Base-by-base conservation (phyloP, 1,284 basidiomycete species). In the Sanguinoderma infundibulare region DNA sequence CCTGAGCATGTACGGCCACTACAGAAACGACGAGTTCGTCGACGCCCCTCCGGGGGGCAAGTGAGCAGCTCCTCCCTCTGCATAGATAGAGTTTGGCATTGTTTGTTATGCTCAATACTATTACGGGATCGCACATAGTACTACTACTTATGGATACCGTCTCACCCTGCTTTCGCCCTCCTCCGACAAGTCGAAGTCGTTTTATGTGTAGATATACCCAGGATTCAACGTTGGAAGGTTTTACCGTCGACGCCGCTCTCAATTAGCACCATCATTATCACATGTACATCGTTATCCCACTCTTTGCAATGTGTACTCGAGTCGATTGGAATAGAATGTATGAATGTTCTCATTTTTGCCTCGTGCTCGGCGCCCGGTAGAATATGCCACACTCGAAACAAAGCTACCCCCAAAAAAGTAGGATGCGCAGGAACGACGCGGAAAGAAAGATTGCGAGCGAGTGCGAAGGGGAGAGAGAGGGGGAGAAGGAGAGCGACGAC, bases 1-100 rank as follows among this genome's bases (percentile, higher is more conserved):
- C 15, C 75, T 95, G 20, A 92, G 90, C 69, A 84, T 88, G 44
- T 78, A 87, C 61, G 92, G 92, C 1, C 79, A 81, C 63, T 94
- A 88, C 68, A 83, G 82, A 15, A 79, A 79, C 0, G n/a, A n/a
- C n/a, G 81, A 87, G 20, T 87, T 90, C n/a, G n/a, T n/a, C 59
- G 60, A 64, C 46, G 7, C 50, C 3, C 60, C 67, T 7, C 47
- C 61, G 0, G 57, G 57, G 57, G 38, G 17, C 24, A 54, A 54
- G 39, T 42, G 17, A 35, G 7, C 30, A 32, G 3, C 10, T 46
- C n/a, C n/a, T n/a, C n/a, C n/a, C n/a, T n/a, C n/a, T 5, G 10
- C 6, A 46, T 46, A 26, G 14, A 26, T 12, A 28, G 24, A 20
- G 20, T 20, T 51, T 14, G 30, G 3, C 28, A 6, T 40, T 38